Conservation (phyloP, 192 early-diverging fungal species). For the Jimgerdemannia lactiflua region DNA sequence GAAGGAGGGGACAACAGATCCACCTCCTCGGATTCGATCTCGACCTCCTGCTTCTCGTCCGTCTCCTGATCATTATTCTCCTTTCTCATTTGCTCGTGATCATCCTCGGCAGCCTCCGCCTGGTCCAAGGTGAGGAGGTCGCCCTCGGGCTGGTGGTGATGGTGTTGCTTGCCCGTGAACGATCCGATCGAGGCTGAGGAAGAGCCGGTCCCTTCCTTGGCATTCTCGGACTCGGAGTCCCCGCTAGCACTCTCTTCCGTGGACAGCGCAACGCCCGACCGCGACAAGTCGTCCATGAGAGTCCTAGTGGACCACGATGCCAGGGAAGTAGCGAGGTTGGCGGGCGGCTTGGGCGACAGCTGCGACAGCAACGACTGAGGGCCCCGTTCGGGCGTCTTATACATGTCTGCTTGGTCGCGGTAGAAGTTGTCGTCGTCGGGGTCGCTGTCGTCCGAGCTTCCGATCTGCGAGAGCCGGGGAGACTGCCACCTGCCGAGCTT, state of each 20-base stretch:
- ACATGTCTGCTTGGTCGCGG: not conserved
- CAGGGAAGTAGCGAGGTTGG: not conserved
- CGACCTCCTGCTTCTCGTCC: not conserved
- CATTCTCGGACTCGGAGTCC: not conserved
- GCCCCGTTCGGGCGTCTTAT: not conserved
- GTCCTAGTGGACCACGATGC: not conserved
- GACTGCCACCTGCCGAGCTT: not conserved
- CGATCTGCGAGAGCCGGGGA: not conserved
- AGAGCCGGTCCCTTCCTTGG: no score
- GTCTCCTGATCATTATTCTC: not conserved
- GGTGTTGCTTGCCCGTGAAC: not conserved
- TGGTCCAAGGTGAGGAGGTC: not conserved
- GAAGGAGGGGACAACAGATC: not conserved
- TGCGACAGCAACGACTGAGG: not conserved
- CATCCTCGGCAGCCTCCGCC: not conserved
- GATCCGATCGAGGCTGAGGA: not conserved
- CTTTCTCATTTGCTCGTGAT: not conserved
- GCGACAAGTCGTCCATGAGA: not conserved
- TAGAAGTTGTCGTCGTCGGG: not conserved
- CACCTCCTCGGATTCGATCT: not conserved
- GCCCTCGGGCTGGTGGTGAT: not conserved
- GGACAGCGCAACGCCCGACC: not conserved
- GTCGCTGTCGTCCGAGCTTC: not conserved
- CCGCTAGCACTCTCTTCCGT: not conserved
- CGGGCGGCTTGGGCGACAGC: not conserved